A percentile compares a stretch with the other conserved stretches of the same genome.
phyloP scores from a whole-genome alignment of 345 rosid species.

The Brassica incana region DNA sequence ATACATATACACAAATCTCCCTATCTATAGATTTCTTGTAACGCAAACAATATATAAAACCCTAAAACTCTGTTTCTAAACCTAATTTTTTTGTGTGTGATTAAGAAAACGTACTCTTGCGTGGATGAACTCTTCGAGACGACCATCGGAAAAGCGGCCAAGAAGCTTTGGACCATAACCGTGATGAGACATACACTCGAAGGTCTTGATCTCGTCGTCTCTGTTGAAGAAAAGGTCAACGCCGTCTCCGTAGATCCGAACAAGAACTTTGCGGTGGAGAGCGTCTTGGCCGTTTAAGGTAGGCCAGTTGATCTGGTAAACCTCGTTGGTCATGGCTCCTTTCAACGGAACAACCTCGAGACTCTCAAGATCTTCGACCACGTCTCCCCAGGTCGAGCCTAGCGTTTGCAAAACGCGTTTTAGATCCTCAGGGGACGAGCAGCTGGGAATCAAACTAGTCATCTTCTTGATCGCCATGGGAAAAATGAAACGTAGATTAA shows the following conservation, averaged over 20 bases:
- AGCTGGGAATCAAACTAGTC: constrained; percentile 24
- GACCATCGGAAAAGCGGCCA: constrained; percentile 74
- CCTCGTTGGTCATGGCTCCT: constrained; percentile 90
- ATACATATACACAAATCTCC: constrained; percentile 26
- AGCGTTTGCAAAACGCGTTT: constrained; percentile 50
- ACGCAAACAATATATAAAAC: constrained; percentile 12
- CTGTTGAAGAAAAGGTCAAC: constrained; percentile 83
- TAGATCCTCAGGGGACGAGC: constrained; percentile 55
- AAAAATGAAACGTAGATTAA: background rate
- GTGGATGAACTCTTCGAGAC: constrained; percentile 91
- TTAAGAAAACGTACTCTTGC: constrained; percentile 60
- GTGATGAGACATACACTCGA: constrained; percentile 83
- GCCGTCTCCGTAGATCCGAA: constrained; percentile 86
- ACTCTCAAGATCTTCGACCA: constrained; percentile 50
- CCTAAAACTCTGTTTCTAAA: constrained; percentile 12
- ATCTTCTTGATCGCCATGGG: constrained; percentile 29
- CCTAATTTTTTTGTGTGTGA: background rate
- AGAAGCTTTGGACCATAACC: constrained; percentile 96
- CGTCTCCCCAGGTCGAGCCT: constrained; percentile 63
- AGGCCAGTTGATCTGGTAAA: constrained; percentile 80
- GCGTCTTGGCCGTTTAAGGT: constrained; percentile 42
- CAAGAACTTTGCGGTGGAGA: constrained; percentile 54
- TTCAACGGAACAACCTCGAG: constrained; percentile 62
- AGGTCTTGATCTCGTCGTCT: constrained; percentile 75
- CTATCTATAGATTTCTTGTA: constrained; percentile 14